A percentile compares a stretch with the other conserved stretches of the same genome.
Conservation (phyloP, 2,329 filamentous ascomycete genomes). For the Fusarium sp. region DNA sequence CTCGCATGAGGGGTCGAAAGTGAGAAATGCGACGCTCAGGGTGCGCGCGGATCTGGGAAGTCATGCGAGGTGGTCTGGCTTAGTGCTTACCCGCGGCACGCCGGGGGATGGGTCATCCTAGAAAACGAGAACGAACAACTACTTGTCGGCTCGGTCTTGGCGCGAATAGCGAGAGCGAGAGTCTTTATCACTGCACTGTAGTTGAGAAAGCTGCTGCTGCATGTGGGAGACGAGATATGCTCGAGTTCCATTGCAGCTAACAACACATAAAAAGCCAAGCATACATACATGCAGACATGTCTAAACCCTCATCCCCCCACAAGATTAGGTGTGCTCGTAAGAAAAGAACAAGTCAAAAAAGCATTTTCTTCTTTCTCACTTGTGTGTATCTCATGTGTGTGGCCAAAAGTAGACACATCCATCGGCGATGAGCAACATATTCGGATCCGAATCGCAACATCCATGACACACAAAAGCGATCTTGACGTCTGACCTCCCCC, state of each 20-base stretch:
- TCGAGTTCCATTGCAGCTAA: conserved; percentile 9
- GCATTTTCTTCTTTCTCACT: background rate
- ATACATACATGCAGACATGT: background rate
- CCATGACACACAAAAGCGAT: background rate
- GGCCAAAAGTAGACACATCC: conserved; percentile 5
- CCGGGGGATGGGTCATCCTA: background rate
- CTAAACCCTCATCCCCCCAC: background rate
- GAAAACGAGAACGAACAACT: background rate
- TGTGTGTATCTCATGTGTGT: background rate
- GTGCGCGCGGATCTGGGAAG: conserved; percentile 14
- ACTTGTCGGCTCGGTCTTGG: background rate
- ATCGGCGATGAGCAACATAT: background rate
- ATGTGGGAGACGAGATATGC: conserved; percentile 15
- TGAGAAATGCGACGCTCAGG: conserved; percentile 23
- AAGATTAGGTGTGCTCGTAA: background rate
- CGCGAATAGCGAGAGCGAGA: background rate
- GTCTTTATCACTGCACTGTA: background rate
- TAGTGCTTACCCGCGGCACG: conserved; percentile 27
- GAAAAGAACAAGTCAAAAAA: background rate
- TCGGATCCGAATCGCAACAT: conserved; percentile 21
- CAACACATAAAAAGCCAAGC: background rate
- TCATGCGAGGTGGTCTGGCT: conserved; percentile 1
- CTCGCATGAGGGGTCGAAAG: conserved; percentile 16
- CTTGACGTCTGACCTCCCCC: background rate
- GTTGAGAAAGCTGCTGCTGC: background rate